Evolutionary conservation across 257 asterid genomes (phyloP).

Genomic region (Leptodermis oblonga): DNA sequence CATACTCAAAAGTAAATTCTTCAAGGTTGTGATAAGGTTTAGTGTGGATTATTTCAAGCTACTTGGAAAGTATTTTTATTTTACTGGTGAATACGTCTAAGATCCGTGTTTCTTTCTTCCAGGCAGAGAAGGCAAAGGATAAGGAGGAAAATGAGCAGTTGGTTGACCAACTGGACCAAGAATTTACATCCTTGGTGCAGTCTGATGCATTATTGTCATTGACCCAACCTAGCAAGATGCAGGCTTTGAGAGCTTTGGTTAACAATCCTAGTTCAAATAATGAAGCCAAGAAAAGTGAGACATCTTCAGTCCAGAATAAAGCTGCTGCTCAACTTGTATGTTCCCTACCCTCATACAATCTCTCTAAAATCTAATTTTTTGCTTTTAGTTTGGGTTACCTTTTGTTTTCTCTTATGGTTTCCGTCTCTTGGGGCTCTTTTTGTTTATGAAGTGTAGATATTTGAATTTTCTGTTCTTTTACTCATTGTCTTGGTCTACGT

Average conservation of each 20-base stretch:
- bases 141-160: slow-evolving; percentile 81
- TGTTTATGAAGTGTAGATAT: neutral
- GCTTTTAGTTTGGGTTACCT: neutral
- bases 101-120: slow-evolving; percentile 21
- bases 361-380: neutral
- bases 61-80: slow-evolving; percentile 13
- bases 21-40: slow-evolving; percentile 55
- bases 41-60: slow-evolving; percentile 12
- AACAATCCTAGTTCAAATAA: slow-evolving; percentile 39
- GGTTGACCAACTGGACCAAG: slow-evolving; percentile 69
- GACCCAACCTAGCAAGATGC: slow-evolving; percentile 73
- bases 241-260: slow-evolving; percentile 66
- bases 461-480: neutral
- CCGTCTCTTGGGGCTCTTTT: neutral
- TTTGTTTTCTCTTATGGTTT: neutral
- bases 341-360: neutral
- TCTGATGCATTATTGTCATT: slow-evolving; percentile 70
- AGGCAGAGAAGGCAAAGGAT: slow-evolving; percentile 96
- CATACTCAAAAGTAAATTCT: slow-evolving; percentile 82
- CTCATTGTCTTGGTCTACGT: neutral
- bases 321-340: slow-evolving; percentile 43
- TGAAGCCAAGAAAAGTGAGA: slow-evolving; percentile 40
- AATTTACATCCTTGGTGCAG: slow-evolving; percentile 65
- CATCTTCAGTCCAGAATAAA: slow-evolving; percentile 26
- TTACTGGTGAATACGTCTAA: slow-evolving; percentile 6